phyloP scores from a whole-genome alignment of 75 land plant genomes.

The Ceratopteris richardii region DNA sequence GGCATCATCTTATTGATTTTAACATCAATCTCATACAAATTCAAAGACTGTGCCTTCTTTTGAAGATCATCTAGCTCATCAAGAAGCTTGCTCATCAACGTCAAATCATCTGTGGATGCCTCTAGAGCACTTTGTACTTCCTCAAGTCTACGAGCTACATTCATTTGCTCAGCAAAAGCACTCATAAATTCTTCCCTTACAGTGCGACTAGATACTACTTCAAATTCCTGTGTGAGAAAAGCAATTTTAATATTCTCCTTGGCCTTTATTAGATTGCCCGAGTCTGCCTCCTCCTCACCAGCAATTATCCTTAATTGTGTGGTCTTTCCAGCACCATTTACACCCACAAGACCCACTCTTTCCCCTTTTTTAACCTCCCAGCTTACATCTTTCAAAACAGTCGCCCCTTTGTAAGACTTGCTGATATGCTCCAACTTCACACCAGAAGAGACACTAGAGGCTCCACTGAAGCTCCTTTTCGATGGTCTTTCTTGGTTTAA shows the following conservation, averaged over 20 bases:
- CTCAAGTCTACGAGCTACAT: constrained; percentile 59
- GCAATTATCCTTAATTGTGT: constrained; percentile 84
- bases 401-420: constrained; percentile 69
- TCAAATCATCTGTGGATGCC: constrained; percentile 63
- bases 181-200: constrained; percentile 79
- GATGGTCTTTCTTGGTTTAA: background rate
- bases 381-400: constrained; percentile 67
- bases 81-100: constrained; percentile 72
- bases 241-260: constrained; percentile 81
- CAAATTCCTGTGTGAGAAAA: constrained; percentile 87
- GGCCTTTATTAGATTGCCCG: constrained; percentile 75
- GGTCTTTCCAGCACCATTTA: constrained; percentile 95
- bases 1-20: constrained; percentile 86
- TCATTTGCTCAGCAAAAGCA: constrained; percentile 77
- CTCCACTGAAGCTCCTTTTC: constrained; percentile 30
- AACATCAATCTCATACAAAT: constrained; percentile 61
- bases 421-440: constrained; percentile 79
- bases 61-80: constrained; percentile 86
- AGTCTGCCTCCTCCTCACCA: constrained; percentile 74
- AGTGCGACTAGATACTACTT: constrained; percentile 63
- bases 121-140: constrained; percentile 86
- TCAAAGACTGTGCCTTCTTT: constrained; percentile 56
- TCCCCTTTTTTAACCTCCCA: constrained; percentile 97
- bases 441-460: constrained; percentile 76
- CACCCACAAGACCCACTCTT: constrained; percentile 87